phyloP scores from a whole-genome alignment of 352 stramenopile genomes.

The Blastocystis sp. region DNA sequence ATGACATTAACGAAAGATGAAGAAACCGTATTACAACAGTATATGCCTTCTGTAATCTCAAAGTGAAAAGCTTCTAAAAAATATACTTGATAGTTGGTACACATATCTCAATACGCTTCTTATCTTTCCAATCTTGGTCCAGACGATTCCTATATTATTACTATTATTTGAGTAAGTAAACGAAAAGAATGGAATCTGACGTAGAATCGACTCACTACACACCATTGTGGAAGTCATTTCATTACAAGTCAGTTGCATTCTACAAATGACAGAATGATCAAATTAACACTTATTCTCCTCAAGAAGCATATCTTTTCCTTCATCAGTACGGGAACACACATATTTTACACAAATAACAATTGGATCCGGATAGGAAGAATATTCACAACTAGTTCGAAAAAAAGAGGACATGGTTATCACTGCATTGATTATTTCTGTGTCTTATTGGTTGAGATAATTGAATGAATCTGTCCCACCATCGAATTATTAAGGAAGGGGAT shows the following conservation, averaged over 20 bases:
- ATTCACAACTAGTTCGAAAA: neutral
- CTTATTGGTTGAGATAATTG: neutral
- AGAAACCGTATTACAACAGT: neutral
- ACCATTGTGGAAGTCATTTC: neutral
- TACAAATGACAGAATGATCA: neutral
- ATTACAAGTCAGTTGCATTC: neutral
- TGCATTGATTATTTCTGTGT: no score
- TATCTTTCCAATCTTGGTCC: conserved; percentile 2
- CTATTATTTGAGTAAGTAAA: neutral
- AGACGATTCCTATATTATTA: neutral
- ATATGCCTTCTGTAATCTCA: conserved; percentile 17
- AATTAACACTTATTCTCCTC: neutral
- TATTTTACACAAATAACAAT: neutral
- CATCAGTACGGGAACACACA: no score
- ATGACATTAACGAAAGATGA: neutral
- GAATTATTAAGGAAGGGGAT: conserved; percentile 74
- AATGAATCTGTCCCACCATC: neutral
- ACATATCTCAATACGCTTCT: conserved; percentile 10
- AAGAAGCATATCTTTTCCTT: neutral
- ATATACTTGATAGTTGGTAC: conserved; percentile 13
- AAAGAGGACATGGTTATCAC: neutral
- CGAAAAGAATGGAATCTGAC: neutral
- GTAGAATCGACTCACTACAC: neutral
- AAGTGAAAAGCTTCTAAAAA: neutral
- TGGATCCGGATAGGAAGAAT: neutral